A percentile compares a stretch with the other conserved stretches of the same genome.
Evolutionary conservation across 1,284 basidiomycete genomes (phyloP).

Genomic region (Rhodofomes roseus): DNA sequence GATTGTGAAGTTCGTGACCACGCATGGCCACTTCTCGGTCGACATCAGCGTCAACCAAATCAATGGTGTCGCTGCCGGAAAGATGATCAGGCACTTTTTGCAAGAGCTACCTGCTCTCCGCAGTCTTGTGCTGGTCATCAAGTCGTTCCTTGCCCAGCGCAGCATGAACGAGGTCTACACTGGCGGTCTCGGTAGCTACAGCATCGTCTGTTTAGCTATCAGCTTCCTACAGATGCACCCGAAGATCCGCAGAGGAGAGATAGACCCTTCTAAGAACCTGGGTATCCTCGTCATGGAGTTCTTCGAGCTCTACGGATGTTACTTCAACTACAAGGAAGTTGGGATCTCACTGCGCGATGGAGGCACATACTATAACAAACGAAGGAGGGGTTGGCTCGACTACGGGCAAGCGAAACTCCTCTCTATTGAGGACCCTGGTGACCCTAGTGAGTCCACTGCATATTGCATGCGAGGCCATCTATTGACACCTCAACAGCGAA

Average conservation of each 20-base stretch:
- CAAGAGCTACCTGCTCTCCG: slow-evolving; percentile 73
- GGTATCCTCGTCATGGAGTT: slow-evolving; percentile 94
- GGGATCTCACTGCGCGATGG: slow-evolving; percentile 87
- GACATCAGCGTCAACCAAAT: slow-evolving; percentile 90
- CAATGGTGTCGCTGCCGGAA: slow-evolving; percentile 80
- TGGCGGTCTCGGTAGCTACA: slow-evolving; percentile 93
- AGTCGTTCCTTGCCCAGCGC: slow-evolving; percentile 86
- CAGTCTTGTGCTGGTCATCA: slow-evolving; percentile 82
- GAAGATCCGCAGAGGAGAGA: slow-evolving; percentile 85
- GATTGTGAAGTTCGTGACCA: slow-evolving; percentile 89
- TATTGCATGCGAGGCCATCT: slow-evolving; percentile 5
- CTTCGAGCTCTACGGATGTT: slow-evolving; percentile 91
- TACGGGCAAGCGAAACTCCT: slow-evolving; percentile 60
- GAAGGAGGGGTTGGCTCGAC: slow-evolving; percentile 75
- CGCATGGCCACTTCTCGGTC: slow-evolving; percentile 75
- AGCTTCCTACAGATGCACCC: slow-evolving; percentile 97
- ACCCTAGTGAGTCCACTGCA: slow-evolving; percentile 60
- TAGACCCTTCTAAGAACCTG: slow-evolving; percentile 84
- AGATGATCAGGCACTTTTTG: slow-evolving; percentile 82
- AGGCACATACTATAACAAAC: slow-evolving; percentile 83
- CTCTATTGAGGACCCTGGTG: slow-evolving; percentile 94
- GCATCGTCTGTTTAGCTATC: slow-evolving; percentile 90
- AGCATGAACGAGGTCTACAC: slow-evolving; percentile 97
- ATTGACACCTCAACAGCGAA: slow-evolving; percentile 55
- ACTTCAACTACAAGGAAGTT: slow-evolving; percentile 90